phyloP scores from a whole-genome alignment of 768 basidiomycete species.

The Krasilnikovozyma curviuscula region DNA sequence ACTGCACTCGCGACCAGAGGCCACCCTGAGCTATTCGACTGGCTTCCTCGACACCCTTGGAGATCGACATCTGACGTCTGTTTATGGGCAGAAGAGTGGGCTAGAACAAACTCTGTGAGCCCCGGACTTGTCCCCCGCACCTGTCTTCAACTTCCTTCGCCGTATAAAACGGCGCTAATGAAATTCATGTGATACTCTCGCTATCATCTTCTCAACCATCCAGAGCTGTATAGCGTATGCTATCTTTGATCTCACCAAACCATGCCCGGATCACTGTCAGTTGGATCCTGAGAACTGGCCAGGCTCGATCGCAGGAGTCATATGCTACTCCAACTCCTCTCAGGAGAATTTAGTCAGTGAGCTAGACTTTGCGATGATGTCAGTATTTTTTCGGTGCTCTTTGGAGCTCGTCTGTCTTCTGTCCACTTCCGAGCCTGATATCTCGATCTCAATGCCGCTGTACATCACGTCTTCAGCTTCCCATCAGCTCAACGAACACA shows the following conservation, averaged over 20 bases:
- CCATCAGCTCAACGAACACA: conserved; percentile 2
- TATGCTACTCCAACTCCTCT: neutral
- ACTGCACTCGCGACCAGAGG: neutral
- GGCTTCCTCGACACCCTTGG: too few relatives aligned
- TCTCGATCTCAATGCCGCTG: neutral
- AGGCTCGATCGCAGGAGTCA: conserved; percentile 6
- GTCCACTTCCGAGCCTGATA: too few relatives aligned
- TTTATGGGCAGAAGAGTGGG: too few relatives aligned
- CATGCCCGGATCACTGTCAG: neutral
- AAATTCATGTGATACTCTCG: too few relatives aligned
- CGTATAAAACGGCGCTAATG: too few relatives aligned
- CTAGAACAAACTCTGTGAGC: too few relatives aligned
- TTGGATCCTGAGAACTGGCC: too few relatives aligned
- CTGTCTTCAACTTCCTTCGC: too few relatives aligned
- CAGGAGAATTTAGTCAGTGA: conserved; percentile 1
- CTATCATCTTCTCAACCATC: too few relatives aligned
- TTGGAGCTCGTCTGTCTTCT: too few relatives aligned
- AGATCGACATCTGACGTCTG: too few relatives aligned
- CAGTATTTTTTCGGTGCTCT: neutral
- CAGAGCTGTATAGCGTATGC: conserved; percentile 1
- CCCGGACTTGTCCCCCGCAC: too few relatives aligned
- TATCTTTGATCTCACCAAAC: conserved; percentile 5
- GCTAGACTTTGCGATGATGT: conserved; percentile 4
- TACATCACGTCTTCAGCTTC: neutral
- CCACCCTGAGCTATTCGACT: neutral